A percentile compares a stretch with the other conserved stretches of the same genome.
These are phyloP conservation scores for Gnaphalium uliginosum DNA, from an alignment of 129 eudicot genomes.

Conservation along the genomic window DNA sequence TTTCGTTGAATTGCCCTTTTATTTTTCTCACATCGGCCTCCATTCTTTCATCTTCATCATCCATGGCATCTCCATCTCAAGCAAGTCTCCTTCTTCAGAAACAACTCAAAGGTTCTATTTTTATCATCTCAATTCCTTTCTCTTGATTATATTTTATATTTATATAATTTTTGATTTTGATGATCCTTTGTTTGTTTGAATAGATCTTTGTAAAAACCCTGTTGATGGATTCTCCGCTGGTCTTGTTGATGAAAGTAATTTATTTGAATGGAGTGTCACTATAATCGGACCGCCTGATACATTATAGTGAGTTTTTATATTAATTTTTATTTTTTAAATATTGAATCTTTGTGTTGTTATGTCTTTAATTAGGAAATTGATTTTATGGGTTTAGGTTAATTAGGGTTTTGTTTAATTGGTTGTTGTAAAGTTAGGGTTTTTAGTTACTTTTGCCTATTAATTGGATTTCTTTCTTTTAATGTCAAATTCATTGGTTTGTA, in stretches of 20 bases:
- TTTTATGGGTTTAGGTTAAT: constrained; percentile 16
- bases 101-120: constrained; percentile 69
- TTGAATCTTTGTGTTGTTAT: constrained; percentile 11
- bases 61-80: constrained; percentile 84
- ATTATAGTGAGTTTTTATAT: constrained; percentile 54
- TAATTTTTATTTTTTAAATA: background rate
- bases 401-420: constrained; percentile 18
- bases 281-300: constrained; percentile 90
- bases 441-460: constrained; percentile 11
- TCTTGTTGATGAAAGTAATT: constrained; percentile 72
- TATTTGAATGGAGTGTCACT: constrained; percentile 91
- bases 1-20: constrained; percentile 7
- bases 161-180: background rate
- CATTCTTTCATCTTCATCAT: constrained; percentile 18
- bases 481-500: constrained; percentile 8
- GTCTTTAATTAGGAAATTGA: constrained; percentile 1
- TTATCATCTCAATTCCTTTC: constrained; percentile 12
- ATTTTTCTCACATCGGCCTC: constrained; percentile 27
- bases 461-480: background rate
- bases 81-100: constrained; percentile 91
- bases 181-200: constrained; percentile 34
- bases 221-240: constrained; percentile 97
- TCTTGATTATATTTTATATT: background rate
- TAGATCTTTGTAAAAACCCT: constrained; percentile 90
- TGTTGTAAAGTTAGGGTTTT: constrained; percentile 26